These are phyloP conservation scores for Aspergillus fumigatiaffinis DNA, from an alignment of 2,329 filamentous ascomycete species.

Conservation along the genomic window DNA sequence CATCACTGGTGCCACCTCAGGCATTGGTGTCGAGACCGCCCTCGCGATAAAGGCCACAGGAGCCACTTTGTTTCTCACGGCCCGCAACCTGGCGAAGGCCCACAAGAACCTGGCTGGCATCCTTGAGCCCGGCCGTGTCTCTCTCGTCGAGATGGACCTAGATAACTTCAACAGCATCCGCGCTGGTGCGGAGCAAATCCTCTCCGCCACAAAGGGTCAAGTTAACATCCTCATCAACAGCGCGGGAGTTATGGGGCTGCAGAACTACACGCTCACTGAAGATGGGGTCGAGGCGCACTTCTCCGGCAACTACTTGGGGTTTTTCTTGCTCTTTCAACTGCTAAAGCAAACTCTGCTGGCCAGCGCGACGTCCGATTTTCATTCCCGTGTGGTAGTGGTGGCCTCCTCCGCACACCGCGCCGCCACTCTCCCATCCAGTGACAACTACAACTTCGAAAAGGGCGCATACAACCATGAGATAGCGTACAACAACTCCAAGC, in stretches of 20 bases:
- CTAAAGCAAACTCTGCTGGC: constrained; percentile 33
- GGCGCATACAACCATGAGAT: constrained; percentile 29
- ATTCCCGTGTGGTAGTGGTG: constrained; percentile 47
- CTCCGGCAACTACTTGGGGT: constrained; percentile 49
- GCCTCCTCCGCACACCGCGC: constrained; percentile 43
- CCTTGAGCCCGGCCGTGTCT: constrained; percentile 9
- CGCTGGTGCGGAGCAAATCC: constrained; percentile 4
- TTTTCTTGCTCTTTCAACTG: constrained; percentile 53
- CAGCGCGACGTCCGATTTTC: constrained; percentile 31
- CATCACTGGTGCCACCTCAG: constrained; percentile 24
- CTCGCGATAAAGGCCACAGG: constrained; percentile 37
- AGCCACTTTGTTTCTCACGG: constrained; percentile 35
- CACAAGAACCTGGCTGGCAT: constrained; percentile 21
- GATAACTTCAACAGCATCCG: constrained; percentile 1
- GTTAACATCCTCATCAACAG: constrained; percentile 38
- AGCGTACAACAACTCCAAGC: constrained; percentile 50
- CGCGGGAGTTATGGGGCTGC: constrained; percentile 41
- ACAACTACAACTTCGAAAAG: constrained; percentile 40
- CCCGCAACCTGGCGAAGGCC: constrained; percentile 32
- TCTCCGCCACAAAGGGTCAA: constrained; percentile 2
- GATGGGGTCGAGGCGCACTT: constrained; percentile 47
- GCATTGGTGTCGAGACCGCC: constrained; percentile 44
- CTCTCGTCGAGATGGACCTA: constrained; percentile 14
- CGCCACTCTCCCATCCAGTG: constrained; percentile 22
- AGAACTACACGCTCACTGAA: constrained; percentile 32